A percentile compares a stretch with the other conserved stretches of the same genome.
Evolutionary conservation across 2,329 filamentous ascomycete genomes (phyloP).

Genomic region (Penicillium sp.): DNA sequence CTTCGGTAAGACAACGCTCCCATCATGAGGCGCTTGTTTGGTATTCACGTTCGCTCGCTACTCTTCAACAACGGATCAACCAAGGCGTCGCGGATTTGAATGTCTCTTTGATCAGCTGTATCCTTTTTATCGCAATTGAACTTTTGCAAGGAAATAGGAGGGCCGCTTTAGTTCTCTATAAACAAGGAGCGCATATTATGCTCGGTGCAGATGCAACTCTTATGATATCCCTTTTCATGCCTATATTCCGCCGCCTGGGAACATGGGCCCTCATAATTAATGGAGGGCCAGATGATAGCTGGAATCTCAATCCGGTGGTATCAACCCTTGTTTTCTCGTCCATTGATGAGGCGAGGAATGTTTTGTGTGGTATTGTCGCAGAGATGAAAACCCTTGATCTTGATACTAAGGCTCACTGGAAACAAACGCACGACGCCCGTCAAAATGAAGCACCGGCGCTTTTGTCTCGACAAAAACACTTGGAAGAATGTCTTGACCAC

Average conservation of each 20-base stretch:
- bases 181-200: conserved; percentile 16
- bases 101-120: conserved; percentile 21
- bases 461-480: background rate
- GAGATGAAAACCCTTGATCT: conserved; percentile 20
- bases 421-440: background rate
- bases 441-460: background rate
- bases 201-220: background rate
- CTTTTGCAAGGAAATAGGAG: conserved; percentile 21
- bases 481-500: conserved; percentile 5
- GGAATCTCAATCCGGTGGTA: background rate
- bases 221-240: conserved; percentile 5
- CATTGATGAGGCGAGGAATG: conserved; percentile 17
- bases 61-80: conserved; percentile 20
- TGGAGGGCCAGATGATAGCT: background rate
- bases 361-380: conserved; percentile 17
- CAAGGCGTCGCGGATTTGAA: conserved; percentile 16
- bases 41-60: conserved; percentile 24
- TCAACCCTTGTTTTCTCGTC: background rate
- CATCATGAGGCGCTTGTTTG: conserved; percentile 22
- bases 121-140: conserved; percentile 26
- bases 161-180: conserved; percentile 14
- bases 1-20: conserved; percentile 11
- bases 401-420: conserved; percentile 15
- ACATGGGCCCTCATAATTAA: conserved; percentile 14
- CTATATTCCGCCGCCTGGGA: conserved; percentile 20